phyloP scores from a whole-genome alignment of 345 rosid genomes.

The Odontarrhena argentea region DNA sequence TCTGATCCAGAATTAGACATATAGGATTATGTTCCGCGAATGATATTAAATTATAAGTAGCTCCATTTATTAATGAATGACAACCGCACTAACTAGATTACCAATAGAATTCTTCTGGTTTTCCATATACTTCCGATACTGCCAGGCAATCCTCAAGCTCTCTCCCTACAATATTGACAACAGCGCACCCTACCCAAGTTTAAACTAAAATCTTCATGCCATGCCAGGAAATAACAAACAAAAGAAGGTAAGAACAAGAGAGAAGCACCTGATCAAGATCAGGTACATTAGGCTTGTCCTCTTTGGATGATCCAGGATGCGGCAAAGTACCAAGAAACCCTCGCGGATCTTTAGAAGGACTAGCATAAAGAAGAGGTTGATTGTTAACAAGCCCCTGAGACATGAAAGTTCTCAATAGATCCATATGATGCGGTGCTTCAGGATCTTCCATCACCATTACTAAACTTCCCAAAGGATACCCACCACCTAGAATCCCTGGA shows the following conservation, averaged over 20 bases:
- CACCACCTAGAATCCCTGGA: conserved; percentile 84
- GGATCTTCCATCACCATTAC: conserved; percentile 98
- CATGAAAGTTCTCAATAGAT: conserved; percentile 87
- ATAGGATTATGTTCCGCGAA: conserved; percentile 18
- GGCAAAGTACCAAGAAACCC: conserved; percentile 92
- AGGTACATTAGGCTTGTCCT: conserved; percentile 51
- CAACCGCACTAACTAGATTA: conserved; percentile 19
- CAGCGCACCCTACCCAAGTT: conserved; percentile 16
- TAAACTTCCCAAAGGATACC: conserved; percentile 78
- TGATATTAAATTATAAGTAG: conserved; percentile 14
- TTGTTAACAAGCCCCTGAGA: conserved; percentile 88
- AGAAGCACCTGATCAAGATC: conserved; percentile 57
- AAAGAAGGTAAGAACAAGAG: conserved; percentile 9
- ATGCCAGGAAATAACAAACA: conserved; percentile 17
- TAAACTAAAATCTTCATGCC: conserved; percentile 19
- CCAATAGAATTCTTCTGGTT: conserved; percentile 48
- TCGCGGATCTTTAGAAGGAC: conserved; percentile 79
- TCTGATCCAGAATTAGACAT: conserved; percentile 51
- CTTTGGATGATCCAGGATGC: conserved; percentile 61
- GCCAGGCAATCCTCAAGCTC: conserved; percentile 89
- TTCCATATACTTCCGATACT: conserved; percentile 81
- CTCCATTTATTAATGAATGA: not conserved
- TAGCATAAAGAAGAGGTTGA: conserved; percentile 81
- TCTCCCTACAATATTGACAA: conserved; percentile 54
- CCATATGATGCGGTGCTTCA: conserved; percentile 98